Percentiles rank a stretch among this genome's conserved stretches.
phyloP scores from a whole-genome alignment of 495 filamentous ascomycete genomes.

The Penicillium argentinense region DNA sequence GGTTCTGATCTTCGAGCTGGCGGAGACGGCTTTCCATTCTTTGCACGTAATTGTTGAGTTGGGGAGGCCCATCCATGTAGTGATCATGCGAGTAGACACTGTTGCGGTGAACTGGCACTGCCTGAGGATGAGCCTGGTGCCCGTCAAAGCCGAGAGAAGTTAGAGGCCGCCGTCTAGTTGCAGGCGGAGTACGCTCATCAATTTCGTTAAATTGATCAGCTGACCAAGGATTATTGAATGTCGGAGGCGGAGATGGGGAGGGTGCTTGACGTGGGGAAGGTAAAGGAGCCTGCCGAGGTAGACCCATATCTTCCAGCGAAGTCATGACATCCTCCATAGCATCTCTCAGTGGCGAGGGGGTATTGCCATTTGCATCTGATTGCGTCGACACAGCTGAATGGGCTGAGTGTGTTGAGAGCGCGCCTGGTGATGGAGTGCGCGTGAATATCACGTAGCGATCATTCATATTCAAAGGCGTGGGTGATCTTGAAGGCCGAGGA shows the following conservation, averaged over 20 bases:
- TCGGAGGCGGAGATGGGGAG: slow-evolving; percentile 50
- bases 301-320: slow-evolving; percentile 85
- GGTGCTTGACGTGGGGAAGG: slow-evolving; percentile 47
- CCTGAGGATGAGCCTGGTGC: slow-evolving; percentile 47
- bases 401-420: slow-evolving; percentile 53
- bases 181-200: slow-evolving; percentile 32
- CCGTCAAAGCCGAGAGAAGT: slow-evolving; percentile 71
- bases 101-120: slow-evolving; percentile 29
- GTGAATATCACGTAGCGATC: slow-evolving; percentile 47
- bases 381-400: slow-evolving; percentile 48
- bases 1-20: slow-evolving; percentile 65
- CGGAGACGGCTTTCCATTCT: slow-evolving; percentile 82
- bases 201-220: slow-evolving; percentile 80
- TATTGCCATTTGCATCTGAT: slow-evolving; percentile 65
- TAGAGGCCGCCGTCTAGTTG: slow-evolving; percentile 52
- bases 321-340: slow-evolving; percentile 99
- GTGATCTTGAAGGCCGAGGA: slow-evolving; percentile 30
- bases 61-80: slow-evolving; percentile 60
- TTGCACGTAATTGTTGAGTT: slow-evolving; percentile 81
- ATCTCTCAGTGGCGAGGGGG: slow-evolving; percentile 85
- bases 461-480: slow-evolving; percentile 47
- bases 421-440: slow-evolving; percentile 59
- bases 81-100: slow-evolving; percentile 45
- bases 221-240: slow-evolving; percentile 79
- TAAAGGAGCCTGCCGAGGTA: slow-evolving; percentile 51